Evolutionary conservation across 306 rosid genomes (phyloP).

Genomic region (Lathyrus tuberosus): DNA sequence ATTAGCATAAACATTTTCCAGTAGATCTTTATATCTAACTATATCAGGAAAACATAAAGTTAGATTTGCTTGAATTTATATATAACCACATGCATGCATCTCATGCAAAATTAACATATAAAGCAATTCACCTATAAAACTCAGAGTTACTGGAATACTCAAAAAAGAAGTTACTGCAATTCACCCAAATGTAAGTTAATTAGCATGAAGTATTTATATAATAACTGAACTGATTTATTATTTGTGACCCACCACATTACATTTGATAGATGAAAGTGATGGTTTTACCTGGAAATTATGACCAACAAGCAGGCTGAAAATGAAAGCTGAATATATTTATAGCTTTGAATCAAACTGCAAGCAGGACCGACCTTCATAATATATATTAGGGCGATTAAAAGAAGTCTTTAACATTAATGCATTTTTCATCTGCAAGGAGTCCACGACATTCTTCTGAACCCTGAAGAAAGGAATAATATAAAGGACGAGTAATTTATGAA

Average conservation of each 20-base stretch:
- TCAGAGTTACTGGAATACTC: conserved; percentile 28
- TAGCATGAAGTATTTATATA: conserved; percentile 13
- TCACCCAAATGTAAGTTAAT: conserved; percentile 25
- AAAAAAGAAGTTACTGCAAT: conserved; percentile 1
- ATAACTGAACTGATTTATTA: conserved; percentile 4
- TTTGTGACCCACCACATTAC: conserved; percentile 16
- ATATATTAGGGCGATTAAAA: conserved; percentile 87
- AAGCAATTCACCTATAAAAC: conserved; percentile 33
- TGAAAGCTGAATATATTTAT: conserved; percentile 20
- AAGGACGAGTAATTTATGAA: no score
- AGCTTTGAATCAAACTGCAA: conserved; percentile 12
- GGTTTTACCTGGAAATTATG: conserved; percentile 2
- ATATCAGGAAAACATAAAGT: conserved; percentile 41
- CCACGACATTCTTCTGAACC: no score
- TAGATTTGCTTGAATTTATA: conserved; percentile 25
- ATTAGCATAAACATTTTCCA: conserved; percentile 68
- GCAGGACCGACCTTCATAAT: conserved; percentile 84
- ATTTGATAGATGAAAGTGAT: conserved; percentile 14
- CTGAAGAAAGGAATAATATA: no score
- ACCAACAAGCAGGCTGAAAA: conserved; percentile 19
- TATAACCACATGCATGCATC: conserved; percentile 5
- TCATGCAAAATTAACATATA: conserved; percentile 39
- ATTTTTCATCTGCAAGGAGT: conserved; percentile 73
- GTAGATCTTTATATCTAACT: conserved; percentile 96
- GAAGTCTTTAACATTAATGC: conserved; percentile 80